Percentiles rank a stretch among this genome's conserved stretches.
phyloP scores from a whole-genome alignment of 2,329 filamentous ascomycete genomes.

The Cytospora piceae region DNA sequence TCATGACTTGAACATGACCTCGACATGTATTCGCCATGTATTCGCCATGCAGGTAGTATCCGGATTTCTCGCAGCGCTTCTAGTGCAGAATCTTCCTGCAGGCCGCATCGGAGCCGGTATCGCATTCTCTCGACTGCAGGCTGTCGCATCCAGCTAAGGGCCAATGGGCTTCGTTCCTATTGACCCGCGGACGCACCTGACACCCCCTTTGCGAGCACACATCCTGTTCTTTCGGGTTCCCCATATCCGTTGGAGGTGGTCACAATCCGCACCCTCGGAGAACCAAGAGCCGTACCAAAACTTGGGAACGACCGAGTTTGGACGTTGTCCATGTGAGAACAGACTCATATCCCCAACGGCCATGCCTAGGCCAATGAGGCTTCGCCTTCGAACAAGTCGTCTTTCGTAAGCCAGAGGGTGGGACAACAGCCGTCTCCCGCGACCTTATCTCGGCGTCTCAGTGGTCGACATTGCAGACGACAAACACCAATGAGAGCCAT shows the following conservation, averaged over 20 bases:
- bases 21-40: not conserved
- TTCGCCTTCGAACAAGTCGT: slow-evolving; percentile 2
- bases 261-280: slow-evolving; percentile 2
- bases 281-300: slow-evolving; percentile 5
- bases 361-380: slow-evolving; percentile 22
- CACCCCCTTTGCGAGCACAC: slow-evolving; percentile 26
- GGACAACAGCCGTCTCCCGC: slow-evolving; percentile 17
- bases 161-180: slow-evolving; percentile 28
- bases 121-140: slow-evolving; percentile 21
- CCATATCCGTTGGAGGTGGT: slow-evolving; percentile 14
- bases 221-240: slow-evolving; percentile 5
- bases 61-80: slow-evolving; percentile 19
- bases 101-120: slow-evolving; percentile 20
- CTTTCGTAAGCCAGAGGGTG: slow-evolving; percentile 19
- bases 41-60: slow-evolving; percentile 14
- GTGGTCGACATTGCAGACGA: slow-evolving; percentile 20
- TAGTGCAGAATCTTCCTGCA: slow-evolving; percentile 24
- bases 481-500: slow-evolving; percentile 28
- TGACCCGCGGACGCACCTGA: slow-evolving; percentile 26
- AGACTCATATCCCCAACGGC: not conserved
- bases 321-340: slow-evolving; percentile 9
- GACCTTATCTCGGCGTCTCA: slow-evolving; percentile 20
- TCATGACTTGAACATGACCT: slow-evolving; percentile 1
- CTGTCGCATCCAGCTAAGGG: slow-evolving; percentile 14
- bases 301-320: not conserved